These are phyloP conservation scores for Clonostachys chloroleuca DNA, from an alignment of 2,329 filamentous ascomycete genomes.

Conservation along the genomic window DNA sequence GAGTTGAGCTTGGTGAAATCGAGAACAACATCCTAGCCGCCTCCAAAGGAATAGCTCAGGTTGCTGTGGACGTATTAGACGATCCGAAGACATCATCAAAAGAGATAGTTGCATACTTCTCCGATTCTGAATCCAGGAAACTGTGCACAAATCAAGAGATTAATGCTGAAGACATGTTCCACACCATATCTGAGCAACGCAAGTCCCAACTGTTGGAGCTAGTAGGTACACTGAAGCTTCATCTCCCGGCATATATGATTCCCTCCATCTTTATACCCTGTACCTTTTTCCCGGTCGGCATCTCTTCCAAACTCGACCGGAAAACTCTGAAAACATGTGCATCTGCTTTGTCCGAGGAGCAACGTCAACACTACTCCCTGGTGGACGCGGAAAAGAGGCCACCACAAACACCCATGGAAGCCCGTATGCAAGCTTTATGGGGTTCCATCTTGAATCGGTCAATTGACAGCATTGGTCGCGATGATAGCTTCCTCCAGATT, in stretches of 20 bases:
- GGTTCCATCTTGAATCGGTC: slow-evolving; percentile 11
- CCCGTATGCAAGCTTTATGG: slow-evolving; percentile 21
- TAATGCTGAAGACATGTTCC: background rate
- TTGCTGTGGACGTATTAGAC: background rate
- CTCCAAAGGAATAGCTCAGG: background rate
- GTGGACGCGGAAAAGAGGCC: slow-evolving; percentile 15
- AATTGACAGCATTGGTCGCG: slow-evolving; percentile 2
- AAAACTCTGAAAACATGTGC: background rate
- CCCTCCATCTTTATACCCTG: slow-evolving; percentile 5
- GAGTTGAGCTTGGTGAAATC: slow-evolving; percentile 1
- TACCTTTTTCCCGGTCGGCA: slow-evolving; percentile 4
- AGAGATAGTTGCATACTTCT: slow-evolving; percentile 1
- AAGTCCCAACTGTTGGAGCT: slow-evolving; percentile 8
- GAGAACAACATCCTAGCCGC: background rate
- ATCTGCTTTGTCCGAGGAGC: background rate
- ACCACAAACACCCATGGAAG: slow-evolving; percentile 23
- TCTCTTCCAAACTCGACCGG: slow-evolving; percentile 8
- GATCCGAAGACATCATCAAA: background rate
- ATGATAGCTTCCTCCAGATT: slow-evolving; percentile 7
- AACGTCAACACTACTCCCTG: background rate
- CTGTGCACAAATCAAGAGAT: too few relatives aligned
- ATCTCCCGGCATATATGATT: slow-evolving; percentile 8
- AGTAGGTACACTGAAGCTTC: slow-evolving; percentile 3
- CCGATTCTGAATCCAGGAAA: background rate
- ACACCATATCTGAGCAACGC: background rate